Evolutionary conservation across 148 eudicot species (phyloP), one percentile per base, ranked within the genome.

Genomic region (Heliamphora exappendiculata): DNA sequence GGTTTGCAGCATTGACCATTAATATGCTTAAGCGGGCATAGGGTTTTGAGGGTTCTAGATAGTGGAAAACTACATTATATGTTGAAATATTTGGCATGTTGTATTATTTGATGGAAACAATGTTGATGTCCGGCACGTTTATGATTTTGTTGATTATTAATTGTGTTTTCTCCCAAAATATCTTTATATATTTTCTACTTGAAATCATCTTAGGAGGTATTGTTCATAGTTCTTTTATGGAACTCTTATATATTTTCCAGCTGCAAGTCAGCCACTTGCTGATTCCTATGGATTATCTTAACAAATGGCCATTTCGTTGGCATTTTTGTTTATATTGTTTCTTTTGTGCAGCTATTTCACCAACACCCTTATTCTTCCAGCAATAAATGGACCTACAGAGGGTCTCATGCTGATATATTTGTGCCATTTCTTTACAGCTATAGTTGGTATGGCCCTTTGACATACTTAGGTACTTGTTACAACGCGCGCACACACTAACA

Each of bases 311-410:
- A 19, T 31, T 28, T 2, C 10, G 19, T 29, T 28, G 16, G 22
- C 73, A 69, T 42, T 14, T 28, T 33, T 71, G 34, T 34, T 34
- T 20, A 20, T 24, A n/a, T 22, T 54, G 70, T 33, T 19, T 60
- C 50, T 62, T 22, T 36, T 78, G 49, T 76, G 78, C 90, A 96
- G 99, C 86, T 96, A 74, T 83, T 96, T 96, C 86, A 96, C 99
- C 80, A 89, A 96, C 81, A 93, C 98, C 33, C 90, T 96, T 75
- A 87, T 91, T 75, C 99, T 96, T 71, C 98, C 98, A 5, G 97
- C 84, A 24, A 41, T 96, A 71, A 96, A 96, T 87, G 98, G 99
- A 71, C 99, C 99, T 67, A 96, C 97, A 22, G 98, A 96, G 81
- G 99, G 99, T 75, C 96, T 96, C 63, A 85, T 88, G 94, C 84